phyloP scores from a whole-genome alignment of 768 basidiomycete genomes.

The Boletales sp. region DNA sequence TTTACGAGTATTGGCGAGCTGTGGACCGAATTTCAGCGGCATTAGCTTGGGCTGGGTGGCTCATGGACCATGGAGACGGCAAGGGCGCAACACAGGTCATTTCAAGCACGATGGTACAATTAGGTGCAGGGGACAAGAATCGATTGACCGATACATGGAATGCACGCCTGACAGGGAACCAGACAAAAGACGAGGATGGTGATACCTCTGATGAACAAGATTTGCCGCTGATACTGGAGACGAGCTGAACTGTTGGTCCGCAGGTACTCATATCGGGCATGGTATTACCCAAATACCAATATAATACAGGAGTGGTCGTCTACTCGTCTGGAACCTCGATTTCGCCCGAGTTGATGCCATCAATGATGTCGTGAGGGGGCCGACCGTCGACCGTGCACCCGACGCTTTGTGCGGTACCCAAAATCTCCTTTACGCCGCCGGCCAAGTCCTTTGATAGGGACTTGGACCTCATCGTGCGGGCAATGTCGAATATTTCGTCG shows the following conservation, averaged over 20 bases:
- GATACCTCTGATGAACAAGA: slow-evolving; percentile 6
- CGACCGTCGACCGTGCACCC: slow-evolving; percentile 96
- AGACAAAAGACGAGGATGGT: slow-evolving; percentile 9
- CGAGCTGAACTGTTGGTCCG: not conserved
- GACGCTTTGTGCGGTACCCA: slow-evolving; percentile 95
- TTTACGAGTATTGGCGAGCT: slow-evolving; percentile 44
- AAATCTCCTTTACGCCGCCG: slow-evolving; percentile 92
- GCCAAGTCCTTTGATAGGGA: slow-evolving; percentile 90
- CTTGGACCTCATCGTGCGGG: slow-evolving; percentile 93
- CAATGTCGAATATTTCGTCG: slow-evolving; percentile 93
- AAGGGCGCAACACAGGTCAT: slow-evolving; percentile 39
- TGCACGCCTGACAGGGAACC: slow-evolving; percentile 12
- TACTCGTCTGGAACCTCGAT: slow-evolving; percentile 87
- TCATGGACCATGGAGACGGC: slow-evolving; percentile 39
- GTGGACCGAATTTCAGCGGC: slow-evolving; percentile 37
- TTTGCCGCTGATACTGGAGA: slow-evolving; percentile 14
- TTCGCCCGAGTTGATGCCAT: slow-evolving; percentile 79
- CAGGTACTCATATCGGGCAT: not conserved
- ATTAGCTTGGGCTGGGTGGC: slow-evolving; percentile 46
- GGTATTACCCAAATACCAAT: not conserved
- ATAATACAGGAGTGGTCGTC: slow-evolving; percentile 23
- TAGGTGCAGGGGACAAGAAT: slow-evolving; percentile 25
- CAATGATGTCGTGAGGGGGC: slow-evolving; percentile 91
- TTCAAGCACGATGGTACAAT: slow-evolving; percentile 28
- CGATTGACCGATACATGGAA: slow-evolving; percentile 38